Percentiles rank a stretch among this genome's conserved stretches.
Conservation (phyloP, 2,329 filamentous ascomycete genomes). For the Penicillium paneum region DNA sequence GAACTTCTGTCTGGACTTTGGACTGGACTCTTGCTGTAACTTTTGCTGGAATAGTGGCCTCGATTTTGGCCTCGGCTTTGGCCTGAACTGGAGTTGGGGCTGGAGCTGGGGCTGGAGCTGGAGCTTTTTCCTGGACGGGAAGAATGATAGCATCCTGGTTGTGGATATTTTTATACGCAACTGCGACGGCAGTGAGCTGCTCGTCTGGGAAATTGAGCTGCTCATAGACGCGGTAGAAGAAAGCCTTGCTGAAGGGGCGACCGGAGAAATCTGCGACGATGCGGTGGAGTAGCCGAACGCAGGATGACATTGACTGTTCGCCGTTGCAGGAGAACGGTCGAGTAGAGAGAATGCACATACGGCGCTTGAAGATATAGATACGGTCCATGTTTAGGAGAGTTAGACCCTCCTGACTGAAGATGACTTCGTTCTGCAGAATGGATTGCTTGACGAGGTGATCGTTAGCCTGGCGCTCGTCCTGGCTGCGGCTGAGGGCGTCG, state of each 20-base stretch:
- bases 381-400: conserved; percentile 46
- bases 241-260: conserved; percentile 43
- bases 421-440: conserved; percentile 44
- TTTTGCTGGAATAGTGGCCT: not conserved
- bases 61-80: not conserved
- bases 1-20: not conserved
- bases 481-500: conserved; percentile 36
- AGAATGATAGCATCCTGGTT: conserved; percentile 41
- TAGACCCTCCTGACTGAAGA: conserved; percentile 45
- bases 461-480: conserved; percentile 35
- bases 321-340: conserved; percentile 26
- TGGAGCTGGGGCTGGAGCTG: not conserved
- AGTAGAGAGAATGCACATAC: conserved; percentile 39
- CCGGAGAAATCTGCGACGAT: conserved; percentile 41
- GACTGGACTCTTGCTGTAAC: not conserved
- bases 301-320: conserved; percentile 39
- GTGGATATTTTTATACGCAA: conserved; percentile 35
- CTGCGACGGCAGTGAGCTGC: conserved; percentile 36
- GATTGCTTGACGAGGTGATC: conserved; percentile 44
- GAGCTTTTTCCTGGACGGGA: conserved; percentile 17
- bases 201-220: conserved; percentile 40
- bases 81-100: not conserved
- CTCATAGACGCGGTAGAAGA: conserved; percentile 45
- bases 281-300: conserved; percentile 41
- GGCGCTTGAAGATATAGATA: conserved; percentile 45